Base-by-base conservation (phyloP, 257 asterid species). In the Agastache rugosa region DNA sequence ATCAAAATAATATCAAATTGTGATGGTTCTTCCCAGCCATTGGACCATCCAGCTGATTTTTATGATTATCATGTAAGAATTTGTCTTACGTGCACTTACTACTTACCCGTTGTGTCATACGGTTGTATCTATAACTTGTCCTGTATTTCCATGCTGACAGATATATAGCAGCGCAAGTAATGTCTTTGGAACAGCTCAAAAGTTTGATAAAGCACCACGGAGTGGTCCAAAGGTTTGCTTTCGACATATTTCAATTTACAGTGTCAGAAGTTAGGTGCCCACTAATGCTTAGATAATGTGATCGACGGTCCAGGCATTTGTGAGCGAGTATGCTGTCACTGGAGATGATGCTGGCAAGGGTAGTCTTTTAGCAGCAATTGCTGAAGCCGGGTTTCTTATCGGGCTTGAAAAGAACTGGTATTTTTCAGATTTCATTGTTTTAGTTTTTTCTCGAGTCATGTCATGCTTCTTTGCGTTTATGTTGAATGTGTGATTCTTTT, bases 251-350 rank as follows among this genome's bases (percentile, higher is more conserved):
- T 23, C 75, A 58, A 23, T 76, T 62, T 62, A 12, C 48, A 75
- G 37, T 53, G 3, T 66, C 72, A 20, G 20, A 47, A 35, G 48
- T 80, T 63, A 3, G 19, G 63, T 50, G 37, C n/a, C 44, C 45
- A 14, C 61, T 54, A 72, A 55, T 76, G 22, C 56, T 53, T 50
- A 27, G 68, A 9, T 59, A 69, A 48, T 63, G 39, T 15, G 23
- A 16, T 62, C 23, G 54, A 58, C 55, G 69, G 53, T 78, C 73
- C 88, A 94, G 99, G 99, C 96, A 69, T 95, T 95, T 87, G 97
- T 90, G 75, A 95, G 99, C 68, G 99, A 95, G 81, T 95, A 95
- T 76, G 99, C 98, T 41, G 99, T 95, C 83, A 86, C 86, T 16
- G 94, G 88, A 82, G 55, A 79, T 29, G 98, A 95, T 82, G 96